These are phyloP conservation scores for Fusarium anguioides DNA, from an alignment of 2,329 filamentous ascomycete genomes.

Conservation along the genomic window DNA sequence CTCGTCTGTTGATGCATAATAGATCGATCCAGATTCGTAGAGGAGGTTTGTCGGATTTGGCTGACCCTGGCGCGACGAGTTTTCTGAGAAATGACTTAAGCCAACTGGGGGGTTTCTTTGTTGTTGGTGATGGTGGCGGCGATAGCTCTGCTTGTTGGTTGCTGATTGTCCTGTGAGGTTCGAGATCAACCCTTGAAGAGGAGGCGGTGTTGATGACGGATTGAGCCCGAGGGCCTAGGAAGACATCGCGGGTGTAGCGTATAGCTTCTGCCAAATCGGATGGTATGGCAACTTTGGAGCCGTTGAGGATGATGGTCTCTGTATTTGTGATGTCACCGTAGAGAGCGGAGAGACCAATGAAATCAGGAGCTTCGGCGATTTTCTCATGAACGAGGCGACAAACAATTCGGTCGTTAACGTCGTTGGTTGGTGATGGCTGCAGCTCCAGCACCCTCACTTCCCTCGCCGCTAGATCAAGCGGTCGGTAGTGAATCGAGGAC, in stretches of 20 bases:
- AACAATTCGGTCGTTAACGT: conserved; percentile 34
- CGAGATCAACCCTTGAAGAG: conserved; percentile 25
- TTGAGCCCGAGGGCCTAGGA: conserved; percentile 25
- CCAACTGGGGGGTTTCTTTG: conserved; percentile 37
- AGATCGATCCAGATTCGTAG: conserved; percentile 40
- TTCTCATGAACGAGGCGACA: conserved; percentile 38
- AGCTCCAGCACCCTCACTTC: conserved; percentile 40
- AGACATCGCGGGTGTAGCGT: conserved; percentile 40
- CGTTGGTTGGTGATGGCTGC: conserved; percentile 33
- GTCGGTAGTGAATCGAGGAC: conserved; percentile 37
- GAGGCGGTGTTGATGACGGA: conserved; percentile 7
- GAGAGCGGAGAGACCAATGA: conserved; percentile 38
- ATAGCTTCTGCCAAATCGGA: conserved; percentile 30
- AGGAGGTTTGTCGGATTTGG: conserved; percentile 17
- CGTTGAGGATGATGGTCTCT: conserved; percentile 32
- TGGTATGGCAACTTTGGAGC: conserved; percentile 29
- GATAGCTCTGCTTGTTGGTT: neutral
- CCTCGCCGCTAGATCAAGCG: conserved; percentile 22
- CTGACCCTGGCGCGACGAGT: conserved; percentile 12
- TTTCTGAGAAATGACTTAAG: conserved; percentile 35
- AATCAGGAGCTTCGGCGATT: conserved; percentile 32
- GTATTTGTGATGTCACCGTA: conserved; percentile 37
- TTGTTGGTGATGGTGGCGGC: conserved; percentile 26
- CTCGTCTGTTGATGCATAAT: conserved; percentile 34
- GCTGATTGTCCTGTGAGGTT: neutral